A percentile compares a stretch with the other conserved stretches of the same genome.
phyloP scores from a whole-genome alignment of 768 basidiomycete genomes.

The Lactarius akahatsu region DNA sequence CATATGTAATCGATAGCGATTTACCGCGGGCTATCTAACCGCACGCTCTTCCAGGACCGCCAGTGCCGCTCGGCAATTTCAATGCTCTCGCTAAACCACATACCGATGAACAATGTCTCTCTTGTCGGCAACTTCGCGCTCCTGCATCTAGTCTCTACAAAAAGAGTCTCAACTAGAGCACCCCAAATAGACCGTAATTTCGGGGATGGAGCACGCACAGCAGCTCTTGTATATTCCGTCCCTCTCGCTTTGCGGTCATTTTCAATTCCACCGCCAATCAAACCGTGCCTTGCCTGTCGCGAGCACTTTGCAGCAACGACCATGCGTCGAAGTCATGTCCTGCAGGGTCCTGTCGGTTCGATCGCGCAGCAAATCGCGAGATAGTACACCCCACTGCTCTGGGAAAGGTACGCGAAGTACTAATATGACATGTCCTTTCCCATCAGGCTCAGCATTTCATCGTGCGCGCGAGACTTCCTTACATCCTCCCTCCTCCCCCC shows the following conservation, averaged over 20 bases:
- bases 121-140: background rate
- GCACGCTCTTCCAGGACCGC: background rate
- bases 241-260: background rate
- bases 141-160: background rate
- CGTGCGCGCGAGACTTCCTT: background rate
- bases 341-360: slow-evolving; percentile 1
- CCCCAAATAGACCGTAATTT: background rate
- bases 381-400: background rate
- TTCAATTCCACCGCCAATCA: background rate
- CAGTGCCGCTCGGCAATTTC: background rate
- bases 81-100: background rate
- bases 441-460: background rate
- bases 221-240: too few species aligned
- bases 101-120: background rate
- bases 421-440: background rate
- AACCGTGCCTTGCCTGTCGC: background rate
- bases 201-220: background rate
- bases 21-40: background rate
- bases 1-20: background rate
- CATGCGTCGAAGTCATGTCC: background rate
- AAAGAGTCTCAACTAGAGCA: background rate
- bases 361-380: background rate
- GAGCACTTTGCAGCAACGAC: background rate
- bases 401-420: background rate
- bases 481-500: background rate